A percentile compares a stretch with the other conserved stretches of the same genome.
Conservation (phyloP, 306 rosid species). For the Quercus aquifolioides region DNA sequence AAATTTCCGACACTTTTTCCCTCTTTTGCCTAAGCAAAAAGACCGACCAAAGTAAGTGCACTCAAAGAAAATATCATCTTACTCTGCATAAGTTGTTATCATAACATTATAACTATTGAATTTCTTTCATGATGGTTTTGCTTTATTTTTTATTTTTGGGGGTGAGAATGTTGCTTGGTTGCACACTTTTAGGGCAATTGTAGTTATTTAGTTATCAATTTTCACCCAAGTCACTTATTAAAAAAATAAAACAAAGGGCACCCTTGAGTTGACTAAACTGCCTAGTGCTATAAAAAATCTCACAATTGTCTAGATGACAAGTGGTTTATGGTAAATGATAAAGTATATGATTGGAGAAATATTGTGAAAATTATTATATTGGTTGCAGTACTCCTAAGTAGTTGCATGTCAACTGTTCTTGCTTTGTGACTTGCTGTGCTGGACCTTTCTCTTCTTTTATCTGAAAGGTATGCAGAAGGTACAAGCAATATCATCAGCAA, state of each 20-base stretch:
- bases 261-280: neutral
- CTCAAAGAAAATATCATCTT: neutral
- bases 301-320: too few species aligned
- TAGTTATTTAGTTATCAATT: too few species aligned
- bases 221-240: too few species aligned
- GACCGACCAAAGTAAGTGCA: neutral
- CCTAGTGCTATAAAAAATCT: too few species aligned
- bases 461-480: conserved; percentile 62
- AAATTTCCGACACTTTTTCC: too few species aligned
- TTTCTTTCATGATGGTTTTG: neutral
- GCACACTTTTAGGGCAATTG: neutral
- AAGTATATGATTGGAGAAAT: too few species aligned
- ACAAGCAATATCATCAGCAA: conserved; percentile 88
- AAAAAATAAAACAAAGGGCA: too few species aligned
- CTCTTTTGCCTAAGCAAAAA: too few species aligned
- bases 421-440: neutral
- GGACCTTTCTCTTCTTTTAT: neutral
- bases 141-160: neutral
- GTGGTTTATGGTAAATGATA: too few species aligned
- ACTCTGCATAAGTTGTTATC: neutral
- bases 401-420: neutral
- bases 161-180: neutral
- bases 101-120: neutral
- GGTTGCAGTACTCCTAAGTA: too few species aligned
- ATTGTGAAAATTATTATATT: too few species aligned